Evolutionary conservation across 1,139 yeast species (phyloP), one percentile per base, ranked within the genome.

Genomic region (Pichia sp.): DNA sequence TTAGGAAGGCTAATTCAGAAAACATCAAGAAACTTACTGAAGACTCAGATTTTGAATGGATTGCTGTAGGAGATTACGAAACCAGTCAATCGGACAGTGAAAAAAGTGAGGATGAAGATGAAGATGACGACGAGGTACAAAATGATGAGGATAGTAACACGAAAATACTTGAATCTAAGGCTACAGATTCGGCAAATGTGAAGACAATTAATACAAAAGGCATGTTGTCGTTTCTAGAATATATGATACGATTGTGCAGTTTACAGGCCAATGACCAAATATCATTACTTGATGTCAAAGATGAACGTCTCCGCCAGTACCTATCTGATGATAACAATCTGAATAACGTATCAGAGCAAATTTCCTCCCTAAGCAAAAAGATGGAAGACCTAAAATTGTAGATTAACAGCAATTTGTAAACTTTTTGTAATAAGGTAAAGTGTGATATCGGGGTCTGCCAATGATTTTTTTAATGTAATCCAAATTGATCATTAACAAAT

Each of bases 251-350:
- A 40, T 66, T 86, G 6, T 64, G 78, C 27, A 78, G 82, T 1
- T 64, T 85, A 24, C 90, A 86, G 58, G 67, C 74, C 20, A 75
- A 69, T 51, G 92, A 85, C 54, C 80, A 76, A 49, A 67, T 63
- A 29, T 67, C 81, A 1, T 63, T 84, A 8, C 61, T 79, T 25
- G 66, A 74, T 3, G 74, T 81, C 11, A 73, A 75, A 20, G 95
- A 86, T 59, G 95, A 85, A 58, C 72, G 84, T 24, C 65, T 86
- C 22, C 65, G 82, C 9, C 58, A 80, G 2, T 85, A 82, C 54
- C 64, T 86, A 30, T 73, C 76, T 40, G 89, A 85, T 55, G 87
- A 81, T 50, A 67, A 66, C 47, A 42, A 34, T 40, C 46, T 31
- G 33, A 55, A 41, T 30, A 49, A 31, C 39, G 48, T 25, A 38